Evolutionary conservation across 768 basidiomycete species (phyloP), one percentile per base, ranked within the genome.

Genomic region (Lentinus brumalis): DNA sequence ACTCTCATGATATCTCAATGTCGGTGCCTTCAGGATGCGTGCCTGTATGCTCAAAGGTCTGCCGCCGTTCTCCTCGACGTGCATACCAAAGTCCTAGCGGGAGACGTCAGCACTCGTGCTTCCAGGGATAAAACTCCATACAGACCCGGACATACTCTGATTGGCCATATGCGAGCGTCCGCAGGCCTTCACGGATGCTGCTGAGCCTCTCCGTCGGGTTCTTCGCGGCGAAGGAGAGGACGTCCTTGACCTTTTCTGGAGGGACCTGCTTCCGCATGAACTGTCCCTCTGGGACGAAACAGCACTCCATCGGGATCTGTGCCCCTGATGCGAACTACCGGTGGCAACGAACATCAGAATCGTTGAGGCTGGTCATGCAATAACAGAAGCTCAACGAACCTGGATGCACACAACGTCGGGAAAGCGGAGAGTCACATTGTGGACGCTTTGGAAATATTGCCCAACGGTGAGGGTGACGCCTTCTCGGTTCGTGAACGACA

Each of bases 191-290:
- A 1, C 55, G 63, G 50, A 91, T 89, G 59, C 81, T 82, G 1
- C 64, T 69, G 9, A 92, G 77, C 9, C 88, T 81, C 0, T 86
- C 84, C 0, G 66, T 57, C 0, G 91, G 91, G 45, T 71, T 81
- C 76, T 84, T 86, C 0, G 87, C 89, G 0, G 91, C 81, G 61
- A 92, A 92, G 0, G 79, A 78, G 0, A 91, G 77, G 3, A 92
- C 81, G 1, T 81, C 78, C 51, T 79, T 82, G 0, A 86, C 86
- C 66, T 86, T 86, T 46, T 90, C 87, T 0, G 84, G 76, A 0
- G 89, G 88, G 0, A 93, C 76, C 52, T 89, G 85, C 64, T 87
- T 89, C 44, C 84, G 79, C 79, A 89, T 85, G 44, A 91, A 83
- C 66, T 92, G 91, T 0, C 89, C 90, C 0, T 78, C 69, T 0